Base-by-base conservation (phyloP, 495 filamentous ascomycete genomes). In the Trichoderma gamsii region DNA sequence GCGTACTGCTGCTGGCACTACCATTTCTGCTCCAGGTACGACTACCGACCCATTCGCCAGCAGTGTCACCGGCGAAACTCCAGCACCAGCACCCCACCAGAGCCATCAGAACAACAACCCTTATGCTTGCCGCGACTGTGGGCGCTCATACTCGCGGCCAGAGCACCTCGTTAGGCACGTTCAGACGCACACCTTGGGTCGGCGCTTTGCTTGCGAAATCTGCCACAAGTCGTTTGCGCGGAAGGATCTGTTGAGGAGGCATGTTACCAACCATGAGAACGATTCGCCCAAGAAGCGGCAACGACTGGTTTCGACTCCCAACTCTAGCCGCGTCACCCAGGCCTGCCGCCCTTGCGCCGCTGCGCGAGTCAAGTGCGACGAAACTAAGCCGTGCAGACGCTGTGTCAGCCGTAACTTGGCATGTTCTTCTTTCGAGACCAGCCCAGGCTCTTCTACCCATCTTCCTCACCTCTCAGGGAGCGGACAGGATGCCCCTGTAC, bases 101-200 rank as follows among this genome's bases (percentile, higher is more conserved):
- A 70, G 69, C 61, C 77, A 78, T 66, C 27, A 69, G 49, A 74
- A 70, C 56, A 70, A 72, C n/a, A 76, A 74, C 13, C 72, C 80
- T 27, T 86, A 84, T 70, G 83, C 86, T 72, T 86, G 84, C 51
- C 81, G 81, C 52, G 79, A 84, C 64, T 86, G 84, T 69, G 76
- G 81, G 65, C 80, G 81, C 41, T 77, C 79, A 38, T 86, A 86
- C 70, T 82, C 80, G 18, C 82, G 84, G 29, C 81, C 84, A 1
- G 84, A 86, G 69, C 84, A 86, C 73, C 76, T 86, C 6, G 83
- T 83, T 70, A 79, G 84, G 56, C 84, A 86, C 73, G 82, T 86
- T 23, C 79, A 83, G 59, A 82, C 83, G n/a, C 84, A 86, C 70
- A 86, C 83, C 0, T 79, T 83, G 32, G 84, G 85, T 61, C 85